Base-by-base conservation (phyloP, 2,329 filamentous ascomycete species). In the Penicillium sp. region DNA sequence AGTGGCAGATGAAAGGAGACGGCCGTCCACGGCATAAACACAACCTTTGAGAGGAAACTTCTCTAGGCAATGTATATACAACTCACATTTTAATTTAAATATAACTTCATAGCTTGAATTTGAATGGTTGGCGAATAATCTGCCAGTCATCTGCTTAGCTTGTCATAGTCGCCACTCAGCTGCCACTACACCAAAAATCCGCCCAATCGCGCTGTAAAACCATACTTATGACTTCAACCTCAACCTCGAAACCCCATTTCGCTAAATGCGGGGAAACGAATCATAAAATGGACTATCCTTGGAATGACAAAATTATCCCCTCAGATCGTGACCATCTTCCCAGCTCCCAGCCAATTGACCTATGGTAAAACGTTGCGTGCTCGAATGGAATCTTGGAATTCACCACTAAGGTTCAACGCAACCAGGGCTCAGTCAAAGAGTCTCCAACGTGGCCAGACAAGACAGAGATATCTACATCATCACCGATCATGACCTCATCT, bases 401-500 rank as follows among this genome's bases (percentile, higher is more conserved):
- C 2, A 45, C 15, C 29, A 9, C 8, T 17, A 17, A 35, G 31
- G 46, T 26, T 30, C 31, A 35, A 17, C 48, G 26, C 49, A 53
- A 53, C 57, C 57, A 59, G 5, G 55, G 55, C 35, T 57, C 47
- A 19, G 5, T 23, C 7, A 7, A 47, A 5, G 19, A 17, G 9
- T 9, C 45, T 48, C 19, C 29, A 30, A 48, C 17, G 29, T 47
- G 44, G 17, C 29, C 35, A 41, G 35, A 41, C 11, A 35, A 35
- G 31, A 35, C 31, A 35, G 13, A 35, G 13, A 17, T 41, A 41
- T 15, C 1, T 41, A 13, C 47, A 23, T 51, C 47, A 29, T 48
- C 47, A 26, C 29, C 47, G n/a, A 52, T 59, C 57, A 59, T 59
- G 56, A 59, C 56, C 56, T 59, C 56, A 59, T 53, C 29, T 29